phyloP scores from a whole-genome alignment of 2,329 filamentous ascomycete species.

The Trichophyton simii region DNA sequence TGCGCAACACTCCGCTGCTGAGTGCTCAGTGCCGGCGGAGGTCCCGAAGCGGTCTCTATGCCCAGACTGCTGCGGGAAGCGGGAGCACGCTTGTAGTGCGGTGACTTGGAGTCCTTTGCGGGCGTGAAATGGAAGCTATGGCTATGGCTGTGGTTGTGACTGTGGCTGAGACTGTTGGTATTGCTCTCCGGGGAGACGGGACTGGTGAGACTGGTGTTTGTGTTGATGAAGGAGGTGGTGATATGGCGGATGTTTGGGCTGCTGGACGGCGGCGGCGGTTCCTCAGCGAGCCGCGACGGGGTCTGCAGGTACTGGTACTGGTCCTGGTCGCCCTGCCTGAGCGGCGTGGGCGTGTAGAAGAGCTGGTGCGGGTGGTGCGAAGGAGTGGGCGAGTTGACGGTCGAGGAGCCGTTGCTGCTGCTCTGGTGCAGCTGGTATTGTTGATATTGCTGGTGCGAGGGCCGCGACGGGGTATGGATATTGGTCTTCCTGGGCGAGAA shows the following conservation, averaged over 20 bases:
- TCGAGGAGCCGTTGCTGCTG: conserved; percentile 5
- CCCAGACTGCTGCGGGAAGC: conserved; percentile 39
- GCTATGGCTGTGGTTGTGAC: background rate
- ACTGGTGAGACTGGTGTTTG: conserved; percentile 5
- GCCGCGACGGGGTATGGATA: conserved; percentile 4
- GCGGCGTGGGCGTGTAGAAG: conserved; percentile 12
- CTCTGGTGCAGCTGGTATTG: conserved; percentile 2
- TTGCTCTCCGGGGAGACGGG: background rate
- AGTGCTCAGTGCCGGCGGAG: conserved; percentile 40
- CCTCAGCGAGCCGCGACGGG: background rate
- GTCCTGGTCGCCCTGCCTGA: background rate
- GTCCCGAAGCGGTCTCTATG: conserved; percentile 39
- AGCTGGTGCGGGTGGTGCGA: conserved; percentile 7
- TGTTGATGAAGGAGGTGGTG: conserved; percentile 7
- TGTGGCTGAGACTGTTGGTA: background rate
- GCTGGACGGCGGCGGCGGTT: conserved; percentile 12
- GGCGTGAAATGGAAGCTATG: conserved; percentile 1
- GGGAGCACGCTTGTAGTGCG: conserved; percentile 28
- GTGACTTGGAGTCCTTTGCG: conserved; percentile 11
- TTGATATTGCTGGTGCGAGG: background rate
- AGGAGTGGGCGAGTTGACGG: conserved; percentile 14
- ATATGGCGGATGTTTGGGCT: conserved; percentile 15
- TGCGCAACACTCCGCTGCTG: conserved; percentile 26
- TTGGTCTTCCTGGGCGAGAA: conserved; percentile 18
- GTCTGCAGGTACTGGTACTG: background rate